Percentiles rank a stretch among this genome's conserved stretches.
These are phyloP conservation scores for Astrephomene gubernaculifera DNA, from an alignment of 139 green algal genomes.

Conservation along the genomic window DNA sequence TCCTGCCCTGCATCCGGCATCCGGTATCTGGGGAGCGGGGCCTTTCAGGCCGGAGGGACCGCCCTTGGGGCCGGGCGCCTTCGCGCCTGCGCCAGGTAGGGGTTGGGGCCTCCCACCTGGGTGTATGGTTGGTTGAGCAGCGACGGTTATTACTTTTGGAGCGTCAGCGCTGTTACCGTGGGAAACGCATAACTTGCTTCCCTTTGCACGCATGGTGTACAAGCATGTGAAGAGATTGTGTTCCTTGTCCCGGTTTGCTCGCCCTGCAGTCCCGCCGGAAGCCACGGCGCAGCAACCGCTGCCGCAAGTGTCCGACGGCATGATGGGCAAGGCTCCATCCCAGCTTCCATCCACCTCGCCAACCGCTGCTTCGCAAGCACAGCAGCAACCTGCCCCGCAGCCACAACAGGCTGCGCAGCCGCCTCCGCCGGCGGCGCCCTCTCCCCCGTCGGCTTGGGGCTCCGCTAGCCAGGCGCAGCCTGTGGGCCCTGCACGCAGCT, in stretches of 20 bases:
- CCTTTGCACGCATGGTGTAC: too few relatives aligned
- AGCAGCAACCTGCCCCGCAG: conserved; percentile 33
- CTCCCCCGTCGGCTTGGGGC: conserved; percentile 30
- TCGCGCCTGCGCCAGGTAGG: neutral
- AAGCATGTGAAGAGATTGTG: too few relatives aligned
- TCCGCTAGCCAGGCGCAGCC: neutral
- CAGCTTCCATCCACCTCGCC: neutral
- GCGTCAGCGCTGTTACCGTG: too few relatives aligned
- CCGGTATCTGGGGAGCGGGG: conserved; percentile 19
- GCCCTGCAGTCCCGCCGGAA: too few relatives aligned
- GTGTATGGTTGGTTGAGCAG: too few relatives aligned
- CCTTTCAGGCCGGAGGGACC: conserved; percentile 20
- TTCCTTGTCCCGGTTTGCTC: too few relatives aligned
- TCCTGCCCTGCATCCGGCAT: neutral
- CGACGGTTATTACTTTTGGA: too few relatives aligned
- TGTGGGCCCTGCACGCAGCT: neutral
- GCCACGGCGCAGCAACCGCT: neutral
- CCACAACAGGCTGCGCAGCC: conserved; percentile 10
- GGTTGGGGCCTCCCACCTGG: too few relatives aligned
- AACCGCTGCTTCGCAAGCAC: neutral
- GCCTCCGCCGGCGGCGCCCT: neutral
- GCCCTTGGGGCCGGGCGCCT: conserved; percentile 17
- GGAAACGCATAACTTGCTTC: too few relatives aligned
- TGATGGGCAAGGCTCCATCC: neutral
- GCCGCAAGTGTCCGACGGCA: neutral